phyloP scores from a whole-genome alignment of 495 filamentous ascomycete species.

The Podospora pseudocomata region DNA sequence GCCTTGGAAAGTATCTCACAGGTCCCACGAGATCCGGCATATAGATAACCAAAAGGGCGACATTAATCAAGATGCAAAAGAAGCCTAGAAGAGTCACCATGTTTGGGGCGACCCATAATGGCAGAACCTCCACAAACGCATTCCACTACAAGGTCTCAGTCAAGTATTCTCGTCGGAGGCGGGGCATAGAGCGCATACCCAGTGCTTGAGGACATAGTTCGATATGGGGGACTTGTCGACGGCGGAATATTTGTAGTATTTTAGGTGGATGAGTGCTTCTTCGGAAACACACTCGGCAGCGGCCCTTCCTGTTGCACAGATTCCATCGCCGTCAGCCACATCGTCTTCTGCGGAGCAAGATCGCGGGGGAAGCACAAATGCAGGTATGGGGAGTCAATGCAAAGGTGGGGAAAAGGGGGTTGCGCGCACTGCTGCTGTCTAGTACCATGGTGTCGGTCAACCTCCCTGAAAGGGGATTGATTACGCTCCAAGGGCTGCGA shows the following conservation, averaged over 20 bases:
- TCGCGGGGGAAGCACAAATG: background rate
- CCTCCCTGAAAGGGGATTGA: background rate
- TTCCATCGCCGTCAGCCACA: constrained; percentile 8
- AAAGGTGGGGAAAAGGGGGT: constrained; percentile 19
- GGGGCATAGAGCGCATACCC: constrained; percentile 57
- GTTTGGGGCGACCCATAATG: constrained; percentile 94
- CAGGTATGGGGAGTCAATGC: constrained; percentile 7
- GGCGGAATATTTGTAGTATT: constrained; percentile 92
- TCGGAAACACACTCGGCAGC: constrained; percentile 56
- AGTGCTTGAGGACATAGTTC: constrained; percentile 87
- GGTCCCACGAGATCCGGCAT: constrained; percentile 93
- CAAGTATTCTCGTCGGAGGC: background rate
- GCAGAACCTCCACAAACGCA: constrained; percentile 86
- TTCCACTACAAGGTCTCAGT: constrained; percentile 69
- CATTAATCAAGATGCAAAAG: constrained; percentile 85
- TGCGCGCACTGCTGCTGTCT: constrained; percentile 40
- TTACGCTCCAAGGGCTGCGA: background rate
- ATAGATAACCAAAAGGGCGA: constrained; percentile 70
- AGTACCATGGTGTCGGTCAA: constrained; percentile 32
- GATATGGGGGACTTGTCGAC: constrained; percentile 97
- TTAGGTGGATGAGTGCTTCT: constrained; percentile 71
- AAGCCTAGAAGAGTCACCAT: constrained; percentile 96
- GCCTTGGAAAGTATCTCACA: constrained; percentile 45
- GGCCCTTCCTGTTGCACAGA: constrained; percentile 40
- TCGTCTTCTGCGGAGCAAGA: background rate